Base-by-base conservation (phyloP, 164 flowering plant genomes). In the Annona cherimola region DNA sequence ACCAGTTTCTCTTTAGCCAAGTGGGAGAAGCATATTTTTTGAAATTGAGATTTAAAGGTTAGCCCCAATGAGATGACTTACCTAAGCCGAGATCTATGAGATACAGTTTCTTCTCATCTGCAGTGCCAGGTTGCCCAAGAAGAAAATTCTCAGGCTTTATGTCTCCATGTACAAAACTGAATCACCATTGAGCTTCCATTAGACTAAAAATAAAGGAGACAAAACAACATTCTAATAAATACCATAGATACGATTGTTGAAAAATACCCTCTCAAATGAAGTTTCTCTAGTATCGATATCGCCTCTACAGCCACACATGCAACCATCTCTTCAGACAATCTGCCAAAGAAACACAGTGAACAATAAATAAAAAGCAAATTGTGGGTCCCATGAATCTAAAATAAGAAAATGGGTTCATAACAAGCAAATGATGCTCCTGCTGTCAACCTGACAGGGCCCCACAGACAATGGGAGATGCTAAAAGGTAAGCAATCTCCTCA, bases 231-330 rank as follows among this genome's bases (percentile, higher is more conserved):
- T 40, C 5, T 64, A 4, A 3, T 20, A 67, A 12, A 67, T 43
- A 61, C 46, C 20, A 68, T 4, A 55, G 45, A 61, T 65, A 55
- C 9, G 12, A 60, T 69, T n/a, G 63, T 42, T 61, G 57, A 20
- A 65, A 63, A 57, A 26, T 81, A 94, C 98, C 98, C 98, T 75
- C 85, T 92, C 71, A 76, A 65, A 67, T 94, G 98, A 72, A 94
- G 87, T 81, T 94, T 92, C 76, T 94, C 97, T 43, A 94, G 91
- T 73, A 94, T 94, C 66, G 98, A 90, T 77, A 92, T 87, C 42
- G 98, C 88, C 82, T 94, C 98, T 75, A 94, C 94, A 3, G 98
- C 98, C 73, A 94, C 88, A 80, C 98, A 94, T 60, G 98, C 97
- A 0, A 66, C 97, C 97, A 89, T 92, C 69, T 76, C 76, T 39